Evolutionary conservation across 345 rosid species (phyloP).

Genomic region (Gossypium rotundifolium): DNA sequence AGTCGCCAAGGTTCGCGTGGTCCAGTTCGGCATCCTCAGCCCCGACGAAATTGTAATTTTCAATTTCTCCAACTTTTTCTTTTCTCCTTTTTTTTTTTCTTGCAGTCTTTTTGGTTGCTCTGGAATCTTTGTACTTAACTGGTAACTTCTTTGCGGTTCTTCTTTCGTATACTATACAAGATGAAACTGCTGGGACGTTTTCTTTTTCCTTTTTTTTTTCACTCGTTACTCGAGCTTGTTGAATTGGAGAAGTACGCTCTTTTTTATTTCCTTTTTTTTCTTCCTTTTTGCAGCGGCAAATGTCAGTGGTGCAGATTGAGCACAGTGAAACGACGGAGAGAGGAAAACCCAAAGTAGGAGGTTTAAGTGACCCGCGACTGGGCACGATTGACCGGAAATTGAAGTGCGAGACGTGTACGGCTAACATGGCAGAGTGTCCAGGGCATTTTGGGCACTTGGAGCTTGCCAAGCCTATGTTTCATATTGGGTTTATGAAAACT

Average conservation of each 20-base stretch:
- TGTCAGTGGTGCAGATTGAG: conserved; percentile 87
- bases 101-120: conserved; percentile 12
- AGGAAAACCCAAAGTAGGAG: conserved; percentile 81
- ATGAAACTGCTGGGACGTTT: background rate
- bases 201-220: background rate
- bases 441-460: conserved; percentile 97
- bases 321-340: conserved; percentile 85
- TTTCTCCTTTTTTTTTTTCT: background rate
- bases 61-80: conserved; percentile 9
- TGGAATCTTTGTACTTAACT: background rate
- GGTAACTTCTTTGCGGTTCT: background rate
- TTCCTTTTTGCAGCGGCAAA: conserved; percentile 68
- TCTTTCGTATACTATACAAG: background rate
- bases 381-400: conserved; percentile 91
- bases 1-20: conserved; percentile 77
- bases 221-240: conserved; percentile 10
- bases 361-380: conserved; percentile 76
- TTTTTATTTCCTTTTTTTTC: background rate
- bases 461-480: conserved; percentile 97
- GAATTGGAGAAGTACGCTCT: background rate
- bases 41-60: conserved; percentile 68
- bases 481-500: conserved; percentile 87
- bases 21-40: conserved; percentile 91
- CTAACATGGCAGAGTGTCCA: conserved; percentile 91
- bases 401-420: conserved; percentile 92